Conservation (phyloP, 371 early-diverging fungal genomes). For the Dinochytrium kinnereticum region DNA sequence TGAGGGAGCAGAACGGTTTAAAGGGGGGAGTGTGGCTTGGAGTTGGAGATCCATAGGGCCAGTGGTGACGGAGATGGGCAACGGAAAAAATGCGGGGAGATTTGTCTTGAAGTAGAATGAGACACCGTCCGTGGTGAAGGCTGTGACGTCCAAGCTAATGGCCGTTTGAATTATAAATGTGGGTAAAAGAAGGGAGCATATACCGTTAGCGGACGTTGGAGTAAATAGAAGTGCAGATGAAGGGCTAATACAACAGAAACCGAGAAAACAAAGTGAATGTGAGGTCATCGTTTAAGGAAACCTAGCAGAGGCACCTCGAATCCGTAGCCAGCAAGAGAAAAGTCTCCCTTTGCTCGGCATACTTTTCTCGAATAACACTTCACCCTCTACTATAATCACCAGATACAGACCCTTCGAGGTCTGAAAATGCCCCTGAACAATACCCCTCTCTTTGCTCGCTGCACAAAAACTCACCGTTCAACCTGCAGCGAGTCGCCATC, state of each 20-base stretch:
- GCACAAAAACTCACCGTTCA: slow-evolving; percentile 14
- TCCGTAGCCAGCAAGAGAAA: too few species aligned
- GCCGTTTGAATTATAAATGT: too few species aligned
- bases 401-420: too few species aligned
- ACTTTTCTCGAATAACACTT: too few species aligned
- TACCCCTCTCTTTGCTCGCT: too few species aligned
- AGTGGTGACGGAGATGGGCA: slow-evolving; percentile 13
- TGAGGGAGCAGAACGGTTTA: not conserved
- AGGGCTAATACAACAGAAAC: too few species aligned
- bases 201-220: not conserved
- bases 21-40: not conserved
- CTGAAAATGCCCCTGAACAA: too few species aligned
- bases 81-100: slow-evolving; percentile 19
- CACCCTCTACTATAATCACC: too few species aligned
- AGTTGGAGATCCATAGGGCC: slow-evolving; percentile 2
- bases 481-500: not conserved
- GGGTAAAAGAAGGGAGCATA: not conserved
- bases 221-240: not conserved
- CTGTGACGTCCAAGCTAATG: slow-evolving; percentile 18
- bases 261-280: too few species aligned
- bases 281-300: too few species aligned
- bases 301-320: too few species aligned
- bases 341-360: too few species aligned
- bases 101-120: slow-evolving; percentile 8
- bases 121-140: slow-evolving; percentile 29